Percentiles rank a stretch among this genome's conserved stretches.
Conservation (phyloP, 2,329 filamentous ascomycete genomes). For the Tolypocladium cylindrosporum region DNA sequence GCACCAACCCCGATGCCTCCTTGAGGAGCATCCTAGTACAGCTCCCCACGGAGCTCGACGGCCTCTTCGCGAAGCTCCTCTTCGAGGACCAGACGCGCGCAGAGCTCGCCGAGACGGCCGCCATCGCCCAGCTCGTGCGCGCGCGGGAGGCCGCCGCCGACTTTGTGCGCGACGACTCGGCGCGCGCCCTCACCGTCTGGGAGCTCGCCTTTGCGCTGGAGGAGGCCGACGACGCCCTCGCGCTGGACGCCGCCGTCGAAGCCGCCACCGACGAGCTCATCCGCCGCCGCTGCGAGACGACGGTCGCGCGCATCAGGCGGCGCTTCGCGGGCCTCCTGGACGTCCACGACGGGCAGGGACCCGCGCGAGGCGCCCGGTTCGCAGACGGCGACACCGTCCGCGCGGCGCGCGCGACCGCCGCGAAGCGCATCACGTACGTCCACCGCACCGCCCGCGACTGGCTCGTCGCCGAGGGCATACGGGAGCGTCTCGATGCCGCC, state of each 20-base stretch:
- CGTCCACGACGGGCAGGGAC: constrained; percentile 6
- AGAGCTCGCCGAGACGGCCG: constrained; percentile 11
- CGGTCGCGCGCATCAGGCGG: constrained; percentile 6
- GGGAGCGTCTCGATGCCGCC: not conserved
- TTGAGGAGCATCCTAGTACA: constrained; percentile 5
- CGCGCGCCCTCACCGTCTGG: constrained; percentile 20
- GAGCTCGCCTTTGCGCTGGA: constrained; percentile 20
- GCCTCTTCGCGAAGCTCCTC: constrained; percentile 18
- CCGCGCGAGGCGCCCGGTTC: not conserved
- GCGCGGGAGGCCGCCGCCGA: constrained; percentile 20
- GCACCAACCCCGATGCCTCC: not conserved
- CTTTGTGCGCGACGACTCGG: constrained; percentile 20
- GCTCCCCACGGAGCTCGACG: constrained; percentile 16
- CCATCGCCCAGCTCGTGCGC: constrained; percentile 18
- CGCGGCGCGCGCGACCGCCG: not conserved
- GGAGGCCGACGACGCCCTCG: constrained; percentile 9
- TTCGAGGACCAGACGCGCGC: constrained; percentile 14
- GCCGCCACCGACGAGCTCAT: constrained; percentile 11
- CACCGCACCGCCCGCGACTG: not conserved
- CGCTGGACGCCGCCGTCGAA: constrained; percentile 7
- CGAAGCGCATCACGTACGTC: not conserved
- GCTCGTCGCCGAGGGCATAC: not conserved
- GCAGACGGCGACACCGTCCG: not conserved
- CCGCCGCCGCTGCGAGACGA: constrained; percentile 6
- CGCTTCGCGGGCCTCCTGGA: constrained; percentile 17